A percentile compares a stretch with the other conserved stretches of the same genome.
These are phyloP conservation scores for Leccinum rimulosum DNA, from an alignment of 768 basidiomycete species.

Conservation along the genomic window DNA sequence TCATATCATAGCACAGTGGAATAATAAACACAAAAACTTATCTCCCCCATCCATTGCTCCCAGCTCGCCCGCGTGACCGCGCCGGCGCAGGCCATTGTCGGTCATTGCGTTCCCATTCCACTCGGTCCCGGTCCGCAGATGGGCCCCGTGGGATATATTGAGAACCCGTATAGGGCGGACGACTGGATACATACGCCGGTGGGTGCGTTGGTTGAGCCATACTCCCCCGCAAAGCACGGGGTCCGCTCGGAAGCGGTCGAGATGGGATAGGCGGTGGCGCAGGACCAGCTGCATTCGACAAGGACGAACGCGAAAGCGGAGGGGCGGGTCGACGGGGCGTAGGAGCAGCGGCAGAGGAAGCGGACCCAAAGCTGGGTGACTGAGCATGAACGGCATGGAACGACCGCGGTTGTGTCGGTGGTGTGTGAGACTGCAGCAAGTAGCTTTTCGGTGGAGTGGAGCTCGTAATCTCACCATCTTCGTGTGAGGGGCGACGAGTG, in stretches of 20 bases:
- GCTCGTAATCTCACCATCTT: conserved; percentile 52
- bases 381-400: conserved; percentile 33
- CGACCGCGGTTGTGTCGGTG: conserved; percentile 49
- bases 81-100: conserved; percentile 30
- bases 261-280: conserved; percentile 24
- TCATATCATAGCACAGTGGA: conserved; percentile 12
- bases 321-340: conserved; percentile 31
- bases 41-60: conserved; percentile 37
- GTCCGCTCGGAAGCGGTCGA: conserved; percentile 39
- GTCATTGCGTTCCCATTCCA: conserved; percentile 46
- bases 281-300: conserved; percentile 22
- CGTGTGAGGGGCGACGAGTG: conserved; percentile 38
- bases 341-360: conserved; percentile 19
- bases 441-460: conserved; percentile 36
- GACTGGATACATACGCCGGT: conserved; percentile 14
- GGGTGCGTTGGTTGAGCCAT: conserved; percentile 24
- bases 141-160: conserved; percentile 49
- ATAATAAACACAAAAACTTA: conserved; percentile 13
- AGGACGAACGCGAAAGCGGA: conserved; percentile 31
- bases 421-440: conserved; percentile 40
- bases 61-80: conserved; percentile 32
- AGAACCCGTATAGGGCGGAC: conserved; percentile 26
- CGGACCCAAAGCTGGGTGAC: conserved; percentile 25
- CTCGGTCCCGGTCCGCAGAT: conserved; percentile 49
- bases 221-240: conserved; percentile 37